Base-by-base conservation (phyloP, 768 basidiomycete genomes). In the Coprinellus micaceus region DNA sequence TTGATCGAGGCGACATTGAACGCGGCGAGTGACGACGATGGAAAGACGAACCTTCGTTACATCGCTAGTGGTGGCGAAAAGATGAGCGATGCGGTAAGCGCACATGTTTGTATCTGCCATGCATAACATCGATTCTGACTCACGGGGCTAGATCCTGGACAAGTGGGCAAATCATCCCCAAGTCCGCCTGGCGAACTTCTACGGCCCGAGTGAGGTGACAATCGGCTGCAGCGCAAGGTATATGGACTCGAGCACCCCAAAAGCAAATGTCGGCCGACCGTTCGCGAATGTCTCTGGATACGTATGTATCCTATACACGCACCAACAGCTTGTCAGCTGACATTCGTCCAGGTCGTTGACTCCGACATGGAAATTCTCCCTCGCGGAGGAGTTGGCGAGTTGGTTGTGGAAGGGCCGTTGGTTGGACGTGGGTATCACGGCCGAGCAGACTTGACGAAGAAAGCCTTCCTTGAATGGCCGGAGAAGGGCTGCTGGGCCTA, bases 51-150 rank as follows among this genome's bases (percentile, higher is more conserved):
- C 21, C 64, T 81, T 29, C 68, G 73, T 21, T 81, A 75, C 56
- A 75, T 81, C 33, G 77, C 69, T 3, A 77, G 78, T 56, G 80
- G 80, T 12, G 80, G 80, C 4, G 80, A 81, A 64, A 81, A 81
- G 64, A 79, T 81, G 63, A 78, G 73, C 47, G 78, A 81, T 60
- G 68, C 76, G 19, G 79, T 80, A 54, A 57, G 74, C 64, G 7
- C 9, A 17, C 19, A 33, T 12, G 52, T 56, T 11, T 36, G 10
- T 54, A 70, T 5, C 15, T 11, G 22, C 25, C 24, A 21, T n/a
- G 4, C 28, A n/a, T 49, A 13, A 5, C 29, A 22, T 3, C 28
- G 17, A 36, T 30, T 17, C 33, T 33, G 33, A 26, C 30, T 13
- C 19, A 4, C 21, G 3, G 41, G 6, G 13, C 33, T 33, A 57